These are phyloP conservation scores for Nakazawaea peltata DNA, from an alignment of 805 yeast species.

Conservation along the genomic window DNA sequence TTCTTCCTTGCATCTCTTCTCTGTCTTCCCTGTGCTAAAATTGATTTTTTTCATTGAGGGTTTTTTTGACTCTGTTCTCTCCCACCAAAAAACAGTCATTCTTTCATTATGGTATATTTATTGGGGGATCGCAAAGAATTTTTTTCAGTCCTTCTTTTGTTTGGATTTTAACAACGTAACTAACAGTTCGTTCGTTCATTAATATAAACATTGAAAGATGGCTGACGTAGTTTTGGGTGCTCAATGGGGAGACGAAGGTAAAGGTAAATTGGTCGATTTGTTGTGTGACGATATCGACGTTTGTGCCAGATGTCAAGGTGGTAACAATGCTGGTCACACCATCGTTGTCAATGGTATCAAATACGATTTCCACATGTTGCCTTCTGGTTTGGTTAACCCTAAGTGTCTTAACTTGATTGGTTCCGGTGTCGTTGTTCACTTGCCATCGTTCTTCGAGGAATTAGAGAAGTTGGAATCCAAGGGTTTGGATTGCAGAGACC, in stretches of 20 bases:
- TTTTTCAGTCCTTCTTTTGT: too few species aligned
- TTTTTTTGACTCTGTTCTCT: too few species aligned
- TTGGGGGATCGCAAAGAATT: too few species aligned
- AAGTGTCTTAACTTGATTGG: conserved; percentile 87
- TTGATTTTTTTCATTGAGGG: too few species aligned
- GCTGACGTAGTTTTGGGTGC: conserved; percentile 94
- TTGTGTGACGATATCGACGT: conserved; percentile 93
- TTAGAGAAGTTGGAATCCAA: conserved; percentile 72
- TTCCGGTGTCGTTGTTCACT: conserved; percentile 92
- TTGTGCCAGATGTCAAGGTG: conserved; percentile 98
- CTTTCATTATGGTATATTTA: too few species aligned
- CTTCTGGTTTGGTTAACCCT: conserved; percentile 95
- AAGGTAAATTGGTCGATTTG: conserved; percentile 93
- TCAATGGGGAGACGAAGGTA: conserved; percentile 99
- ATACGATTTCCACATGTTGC: conserved; percentile 98
- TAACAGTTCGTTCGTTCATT: neutral
- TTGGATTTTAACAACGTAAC: too few species aligned
- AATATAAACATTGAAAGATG: conserved; percentile 32
- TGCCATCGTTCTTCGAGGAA: conserved; percentile 89
- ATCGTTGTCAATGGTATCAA: conserved; percentile 84
- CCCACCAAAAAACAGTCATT: too few species aligned
- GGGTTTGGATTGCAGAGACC: conserved; percentile 67
- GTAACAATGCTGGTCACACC: conserved; percentile 99
- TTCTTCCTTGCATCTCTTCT: too few species aligned
- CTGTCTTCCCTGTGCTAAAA: too few species aligned